Conservation (phyloP, 805 yeast species). For the Helenozyma rhizophorensis region DNA sequence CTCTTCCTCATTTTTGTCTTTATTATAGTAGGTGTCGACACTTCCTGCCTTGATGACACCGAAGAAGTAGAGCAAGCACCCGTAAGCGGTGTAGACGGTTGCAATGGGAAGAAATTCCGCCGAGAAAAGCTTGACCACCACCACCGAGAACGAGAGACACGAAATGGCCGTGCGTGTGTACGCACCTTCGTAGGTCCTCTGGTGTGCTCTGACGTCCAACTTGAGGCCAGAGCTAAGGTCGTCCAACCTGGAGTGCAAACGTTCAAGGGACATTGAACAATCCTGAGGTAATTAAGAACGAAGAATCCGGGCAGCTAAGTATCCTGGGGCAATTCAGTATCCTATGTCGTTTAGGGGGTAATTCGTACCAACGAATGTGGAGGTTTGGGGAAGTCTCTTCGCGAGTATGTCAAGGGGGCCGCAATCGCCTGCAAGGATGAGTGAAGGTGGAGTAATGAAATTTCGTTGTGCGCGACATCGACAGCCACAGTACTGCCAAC, state of each 20-base stretch:
- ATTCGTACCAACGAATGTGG: too few relatives aligned
- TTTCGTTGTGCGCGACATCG: too few relatives aligned
- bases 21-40: slow-evolving; percentile 35
- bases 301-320: too few relatives aligned
- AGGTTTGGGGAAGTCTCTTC: too few relatives aligned
- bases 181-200: slow-evolving; percentile 82
- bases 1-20: slow-evolving; percentile 33
- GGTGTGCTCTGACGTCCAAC: slow-evolving; percentile 63
- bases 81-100: slow-evolving; percentile 59
- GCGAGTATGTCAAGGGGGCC: too few relatives aligned
- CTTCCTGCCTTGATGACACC: slow-evolving; percentile 35
- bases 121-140: slow-evolving; percentile 62
- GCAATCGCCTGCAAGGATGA: too few relatives aligned
- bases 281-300: too few relatives aligned
- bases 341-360: too few relatives aligned
- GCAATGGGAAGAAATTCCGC: slow-evolving; percentile 65
- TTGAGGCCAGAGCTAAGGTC: slow-evolving; percentile 36
- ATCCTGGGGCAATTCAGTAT: too few relatives aligned
- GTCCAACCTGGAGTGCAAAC: slow-evolving; percentile 27
- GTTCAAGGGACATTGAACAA: too few relatives aligned
- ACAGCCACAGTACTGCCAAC: too few relatives aligned
- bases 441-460: too few relatives aligned
- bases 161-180: slow-evolving; percentile 71
- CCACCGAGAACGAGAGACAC: slow-evolving; percentile 58
- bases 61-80: slow-evolving; percentile 37